A percentile compares a stretch with the other conserved stretches of the same genome.
These are phyloP conservation scores for Talaromyces ruber DNA, from an alignment of 495 filamentous ascomycete species.

Conservation along the genomic window DNA sequence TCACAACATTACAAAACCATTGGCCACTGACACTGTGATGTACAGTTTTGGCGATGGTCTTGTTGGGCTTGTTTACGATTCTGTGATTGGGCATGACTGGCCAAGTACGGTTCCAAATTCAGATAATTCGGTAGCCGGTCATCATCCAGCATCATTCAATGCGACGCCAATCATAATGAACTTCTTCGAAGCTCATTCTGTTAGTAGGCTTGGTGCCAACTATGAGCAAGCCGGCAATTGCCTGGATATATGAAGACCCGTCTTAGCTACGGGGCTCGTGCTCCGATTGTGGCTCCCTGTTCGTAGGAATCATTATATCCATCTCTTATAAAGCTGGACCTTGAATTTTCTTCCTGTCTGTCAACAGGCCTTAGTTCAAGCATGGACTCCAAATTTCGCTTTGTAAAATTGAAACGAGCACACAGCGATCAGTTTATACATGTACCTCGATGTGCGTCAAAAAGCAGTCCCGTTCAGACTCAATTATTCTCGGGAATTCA, in stretches of 20 bases:
- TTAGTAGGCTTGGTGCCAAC: background rate
- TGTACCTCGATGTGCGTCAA: no score
- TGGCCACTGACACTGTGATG: constrained; percentile 9
- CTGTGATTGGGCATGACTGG: constrained; percentile 33
- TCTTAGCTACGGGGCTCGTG: background rate
- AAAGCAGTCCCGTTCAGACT: no score
- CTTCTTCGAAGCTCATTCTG: constrained; percentile 18
- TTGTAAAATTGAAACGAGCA: no score
- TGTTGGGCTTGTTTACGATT: constrained; percentile 15
- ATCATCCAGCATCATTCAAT: constrained; percentile 21
- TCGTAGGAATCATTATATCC: background rate
- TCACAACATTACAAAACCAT: constrained; percentile 6
- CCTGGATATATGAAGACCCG: background rate
- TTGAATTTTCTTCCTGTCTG: background rate
- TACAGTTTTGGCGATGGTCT: background rate
- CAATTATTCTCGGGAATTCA: no score
- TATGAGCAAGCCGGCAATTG: background rate
- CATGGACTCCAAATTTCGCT: no score
- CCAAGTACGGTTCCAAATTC: constrained; percentile 29
- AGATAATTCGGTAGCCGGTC: constrained; percentile 19
- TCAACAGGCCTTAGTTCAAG: no score
- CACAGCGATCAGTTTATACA: no score
- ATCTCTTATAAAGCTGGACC: background rate
- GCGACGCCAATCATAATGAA: constrained; percentile 29
- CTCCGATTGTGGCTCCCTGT: background rate